A percentile compares a stretch with the other conserved stretches of the same genome.
Conservation (phyloP, 495 filamentous ascomycete genomes). For the Trichodelitschia bisporula region DNA sequence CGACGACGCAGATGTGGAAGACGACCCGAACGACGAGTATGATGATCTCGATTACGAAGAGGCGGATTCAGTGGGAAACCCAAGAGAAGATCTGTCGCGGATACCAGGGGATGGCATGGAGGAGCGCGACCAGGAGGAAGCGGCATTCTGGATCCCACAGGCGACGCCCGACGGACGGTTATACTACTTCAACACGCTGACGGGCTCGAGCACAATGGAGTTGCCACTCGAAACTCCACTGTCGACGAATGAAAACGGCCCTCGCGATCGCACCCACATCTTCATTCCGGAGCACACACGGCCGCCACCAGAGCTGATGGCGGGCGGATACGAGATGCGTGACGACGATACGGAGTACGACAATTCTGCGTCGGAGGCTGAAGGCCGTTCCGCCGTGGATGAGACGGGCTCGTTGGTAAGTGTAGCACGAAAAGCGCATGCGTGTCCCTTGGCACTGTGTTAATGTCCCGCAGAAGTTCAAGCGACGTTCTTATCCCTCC, state of each 20-base stretch:
- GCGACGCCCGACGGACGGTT: slow-evolving; percentile 79
- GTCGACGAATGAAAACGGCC: slow-evolving; percentile 56
- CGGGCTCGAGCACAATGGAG: slow-evolving; percentile 77
- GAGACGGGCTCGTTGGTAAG: slow-evolving; percentile 28
- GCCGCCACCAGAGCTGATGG: slow-evolving; percentile 81
- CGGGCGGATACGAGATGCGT: slow-evolving; percentile 42
- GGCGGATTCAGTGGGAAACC: slow-evolving; percentile 25
- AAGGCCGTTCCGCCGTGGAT: slow-evolving; percentile 37
- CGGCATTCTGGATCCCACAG: slow-evolving; percentile 96
- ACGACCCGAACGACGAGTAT: slow-evolving; percentile 26
- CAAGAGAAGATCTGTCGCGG: slow-evolving; percentile 21
- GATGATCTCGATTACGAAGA: slow-evolving; percentile 40
- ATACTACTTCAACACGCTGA: slow-evolving; percentile 97
- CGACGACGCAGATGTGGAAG: slow-evolving; percentile 22
- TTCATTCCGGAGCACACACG: slow-evolving; percentile 74
- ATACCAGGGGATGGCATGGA: slow-evolving; percentile 41
- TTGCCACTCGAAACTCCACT: slow-evolving; percentile 79
- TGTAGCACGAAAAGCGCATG: no score
- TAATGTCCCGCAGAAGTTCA: slow-evolving; percentile 1
- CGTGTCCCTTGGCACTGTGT: slow-evolving; percentile 1
- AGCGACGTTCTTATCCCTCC: slow-evolving; percentile 36
- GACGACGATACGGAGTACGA: slow-evolving; percentile 41
- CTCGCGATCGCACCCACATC: slow-evolving; percentile 66
- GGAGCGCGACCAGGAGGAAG: slow-evolving; percentile 48
- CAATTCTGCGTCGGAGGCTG: slow-evolving; percentile 73